phyloP scores from a whole-genome alignment of 1,284 basidiomycete species.

The Trametes sp. region DNA sequence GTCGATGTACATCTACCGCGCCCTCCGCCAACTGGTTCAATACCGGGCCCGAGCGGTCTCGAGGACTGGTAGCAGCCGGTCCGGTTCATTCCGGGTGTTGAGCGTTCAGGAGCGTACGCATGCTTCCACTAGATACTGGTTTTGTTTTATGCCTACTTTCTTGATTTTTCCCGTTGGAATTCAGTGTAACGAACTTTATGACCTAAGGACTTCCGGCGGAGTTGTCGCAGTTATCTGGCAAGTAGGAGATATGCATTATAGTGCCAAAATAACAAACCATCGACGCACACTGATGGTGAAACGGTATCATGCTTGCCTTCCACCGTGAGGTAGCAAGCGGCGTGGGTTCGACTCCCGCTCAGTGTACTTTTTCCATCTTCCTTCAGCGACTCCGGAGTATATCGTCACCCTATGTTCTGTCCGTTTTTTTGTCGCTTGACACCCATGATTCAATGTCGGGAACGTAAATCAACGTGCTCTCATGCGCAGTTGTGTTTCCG shows the following conservation, averaged over 20 bases:
- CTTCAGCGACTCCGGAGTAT: too few species aligned
- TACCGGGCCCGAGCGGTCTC: too few species aligned
- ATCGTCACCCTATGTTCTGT: too few species aligned
- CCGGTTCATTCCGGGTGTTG: constrained; percentile 1
- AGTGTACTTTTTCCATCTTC: constrained; percentile 14
- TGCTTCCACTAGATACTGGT: constrained; percentile 11
- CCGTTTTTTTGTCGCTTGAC: too few species aligned
- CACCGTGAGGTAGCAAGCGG: constrained; percentile 20
- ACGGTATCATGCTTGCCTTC: constrained; percentile 28
- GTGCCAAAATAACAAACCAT: too few species aligned
- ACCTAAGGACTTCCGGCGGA: too few species aligned
- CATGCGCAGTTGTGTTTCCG: too few species aligned
- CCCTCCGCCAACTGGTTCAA: not conserved
- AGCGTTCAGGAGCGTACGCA: constrained; percentile 9
- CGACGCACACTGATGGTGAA: constrained; percentile 22
- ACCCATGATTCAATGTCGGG: too few species aligned
- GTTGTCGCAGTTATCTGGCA: too few species aligned
- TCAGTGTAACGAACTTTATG: not conserved
- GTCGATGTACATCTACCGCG: not conserved
- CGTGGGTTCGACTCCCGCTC: constrained; percentile 30
- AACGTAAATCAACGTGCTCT: too few species aligned
- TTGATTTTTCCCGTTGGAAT: not conserved
- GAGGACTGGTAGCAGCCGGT: too few species aligned
- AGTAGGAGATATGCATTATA: too few species aligned
- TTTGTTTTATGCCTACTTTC: not conserved